These are phyloP conservation scores for Malus hybrid DNA, from an alignment of 331 rosid species.

Conservation along the genomic window DNA sequence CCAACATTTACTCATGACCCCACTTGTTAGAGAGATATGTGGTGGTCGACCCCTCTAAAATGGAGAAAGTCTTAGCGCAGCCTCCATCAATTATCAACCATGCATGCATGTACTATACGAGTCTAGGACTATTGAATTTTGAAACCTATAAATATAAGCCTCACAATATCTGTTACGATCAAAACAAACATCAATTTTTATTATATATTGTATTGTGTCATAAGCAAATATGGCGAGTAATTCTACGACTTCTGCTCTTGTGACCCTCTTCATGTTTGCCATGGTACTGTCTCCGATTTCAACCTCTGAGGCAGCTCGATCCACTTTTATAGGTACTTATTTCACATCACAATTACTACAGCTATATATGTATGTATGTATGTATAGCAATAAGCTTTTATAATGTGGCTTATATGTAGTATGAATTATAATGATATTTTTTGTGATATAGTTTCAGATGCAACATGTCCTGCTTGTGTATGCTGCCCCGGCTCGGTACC, in stretches of 20 bases:
- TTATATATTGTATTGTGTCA: background rate
- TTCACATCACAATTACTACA: background rate
- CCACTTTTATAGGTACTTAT: background rate
- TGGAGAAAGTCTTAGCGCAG: no score
- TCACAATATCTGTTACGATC: background rate
- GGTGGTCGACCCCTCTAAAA: no score
- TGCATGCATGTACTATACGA: no score
- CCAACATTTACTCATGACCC: no score
- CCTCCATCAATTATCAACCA: no score
- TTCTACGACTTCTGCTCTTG: background rate
- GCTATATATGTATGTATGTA: no score
- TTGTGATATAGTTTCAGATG: background rate
- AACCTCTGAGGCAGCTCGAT: background rate
- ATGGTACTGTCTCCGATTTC: background rate
- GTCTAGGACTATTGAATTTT: background rate
- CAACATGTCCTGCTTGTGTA: background rate
- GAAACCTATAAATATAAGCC: background rate
- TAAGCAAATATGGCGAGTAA: background rate
- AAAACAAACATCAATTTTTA: background rate
- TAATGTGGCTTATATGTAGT: background rate
- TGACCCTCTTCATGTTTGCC: background rate
- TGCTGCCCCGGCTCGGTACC: background rate
- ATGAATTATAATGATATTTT: background rate
- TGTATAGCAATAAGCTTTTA: background rate
- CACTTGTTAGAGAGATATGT: no score